phyloP scores from a whole-genome alignment of 345 rosid genomes.

The Euphorbia pulcherrima region DNA sequence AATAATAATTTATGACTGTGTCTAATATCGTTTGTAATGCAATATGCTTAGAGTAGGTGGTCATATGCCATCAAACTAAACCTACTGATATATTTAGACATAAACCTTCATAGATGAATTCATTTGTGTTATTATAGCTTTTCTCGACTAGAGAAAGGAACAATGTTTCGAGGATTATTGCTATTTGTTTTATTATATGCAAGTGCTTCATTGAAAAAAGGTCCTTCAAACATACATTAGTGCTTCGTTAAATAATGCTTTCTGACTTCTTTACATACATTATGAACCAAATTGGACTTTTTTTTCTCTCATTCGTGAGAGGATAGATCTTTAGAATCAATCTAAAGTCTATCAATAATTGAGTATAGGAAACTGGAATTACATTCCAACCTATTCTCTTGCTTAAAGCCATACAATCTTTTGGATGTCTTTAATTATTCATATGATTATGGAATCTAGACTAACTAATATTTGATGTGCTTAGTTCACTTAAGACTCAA shows the following conservation, averaged over 20 bases:
- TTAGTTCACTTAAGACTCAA: neutral
- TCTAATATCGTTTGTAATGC: neutral
- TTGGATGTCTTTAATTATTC: neutral
- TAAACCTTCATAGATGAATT: neutral
- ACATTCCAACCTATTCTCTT: neutral
- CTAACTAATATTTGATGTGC: neutral
- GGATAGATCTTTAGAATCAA: neutral
- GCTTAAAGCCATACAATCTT: neutral
- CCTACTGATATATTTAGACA: neutral
- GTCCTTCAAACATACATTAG: neutral
- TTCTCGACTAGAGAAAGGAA: neutral
- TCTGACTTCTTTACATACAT: neutral
- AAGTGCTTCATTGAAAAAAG: neutral
- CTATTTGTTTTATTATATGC: neutral
- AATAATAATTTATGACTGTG: too few relatives aligned
- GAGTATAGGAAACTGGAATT: neutral
- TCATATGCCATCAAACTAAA: neutral
- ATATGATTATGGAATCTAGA: neutral
- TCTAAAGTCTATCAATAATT: too few relatives aligned
- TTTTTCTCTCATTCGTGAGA: conserved; percentile 1
- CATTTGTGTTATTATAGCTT: neutral
- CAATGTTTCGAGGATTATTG: neutral
- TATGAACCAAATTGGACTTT: too few relatives aligned
- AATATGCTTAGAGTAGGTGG: neutral
- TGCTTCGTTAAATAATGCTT: too few relatives aligned